These are phyloP conservation scores for Solanum lycopersicoides DNA, from an alignment of 257 asterid species.

Conservation along the genomic window DNA sequence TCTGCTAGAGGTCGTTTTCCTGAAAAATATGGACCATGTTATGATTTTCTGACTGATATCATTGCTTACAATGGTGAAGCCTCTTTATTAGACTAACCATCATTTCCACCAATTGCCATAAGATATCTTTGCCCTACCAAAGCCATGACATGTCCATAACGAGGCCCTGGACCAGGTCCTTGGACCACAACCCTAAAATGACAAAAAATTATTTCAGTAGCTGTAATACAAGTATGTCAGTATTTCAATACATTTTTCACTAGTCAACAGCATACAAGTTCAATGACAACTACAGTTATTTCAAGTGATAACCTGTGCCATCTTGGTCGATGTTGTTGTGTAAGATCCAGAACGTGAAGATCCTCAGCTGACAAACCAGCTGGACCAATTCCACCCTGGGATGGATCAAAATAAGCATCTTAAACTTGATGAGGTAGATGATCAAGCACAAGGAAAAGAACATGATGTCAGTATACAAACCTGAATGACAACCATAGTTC, in stretches of 20 bases:
- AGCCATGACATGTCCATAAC: conserved; percentile 99
- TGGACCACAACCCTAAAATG: conserved; percentile 86
- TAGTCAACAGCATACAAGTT: not conserved
- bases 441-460: not conserved
- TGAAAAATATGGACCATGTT: conserved; percentile 24
- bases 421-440: conserved; percentile 7
- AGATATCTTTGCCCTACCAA: conserved; percentile 98
- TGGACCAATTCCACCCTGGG: conserved; percentile 99
- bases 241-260: not conserved
- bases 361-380: conserved; percentile 99
- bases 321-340: conserved; percentile 88
- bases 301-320: conserved; percentile 79
- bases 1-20: conserved; percentile 99
- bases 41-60: conserved; percentile 3
- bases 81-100: conserved; percentile 49
- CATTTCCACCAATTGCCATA: conserved; percentile 99
- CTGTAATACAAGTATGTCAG: not conserved
- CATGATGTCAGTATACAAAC: conserved; percentile 24
- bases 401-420: conserved; percentile 9
- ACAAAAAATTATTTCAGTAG: not conserved
- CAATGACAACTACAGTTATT: not conserved
- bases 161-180: conserved; percentile 99
- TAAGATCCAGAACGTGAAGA: conserved; percentile 94
- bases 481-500: conserved; percentile 99
- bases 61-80: not conserved